Evolutionary conservation across 495 filamentous ascomycete genomes (phyloP).

Genomic region (Geopyxis carbonaria): DNA sequence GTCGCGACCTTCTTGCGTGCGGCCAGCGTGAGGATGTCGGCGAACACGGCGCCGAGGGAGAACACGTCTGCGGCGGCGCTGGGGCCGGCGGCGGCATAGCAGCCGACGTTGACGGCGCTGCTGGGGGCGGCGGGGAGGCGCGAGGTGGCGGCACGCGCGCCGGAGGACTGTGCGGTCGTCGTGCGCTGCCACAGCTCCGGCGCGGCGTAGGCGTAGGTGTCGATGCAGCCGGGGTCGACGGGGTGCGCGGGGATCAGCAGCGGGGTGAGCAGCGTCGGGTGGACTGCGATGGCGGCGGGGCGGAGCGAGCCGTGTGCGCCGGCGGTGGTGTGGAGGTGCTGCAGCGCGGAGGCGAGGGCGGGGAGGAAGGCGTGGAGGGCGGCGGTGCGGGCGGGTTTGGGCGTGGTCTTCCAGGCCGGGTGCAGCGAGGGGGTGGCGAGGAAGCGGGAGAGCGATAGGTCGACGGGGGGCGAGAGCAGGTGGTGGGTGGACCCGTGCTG

Average conservation of each 20-base stretch:
- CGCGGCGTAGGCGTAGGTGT: conserved; percentile 74
- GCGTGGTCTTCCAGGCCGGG: too few species aligned
- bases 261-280: conserved; percentile 50
- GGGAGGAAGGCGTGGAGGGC: conserved; percentile 59
- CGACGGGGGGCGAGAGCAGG: conserved; percentile 56
- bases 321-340: conserved; percentile 56
- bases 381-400: too few species aligned
- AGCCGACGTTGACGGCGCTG: conserved; percentile 10
- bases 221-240: conserved; percentile 51
- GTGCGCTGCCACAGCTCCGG: conserved; percentile 52
- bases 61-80: conserved; percentile 42
- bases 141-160: background rate
- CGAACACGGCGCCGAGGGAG: conserved; percentile 53
- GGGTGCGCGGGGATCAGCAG: conserved; percentile 39
- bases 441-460: conserved; percentile 63
- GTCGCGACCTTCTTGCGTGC: conserved; percentile 53
- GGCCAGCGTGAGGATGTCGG: conserved; percentile 53
- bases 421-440: conserved; percentile 47
- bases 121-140: conserved; percentile 7
- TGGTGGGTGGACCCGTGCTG: conserved; percentile 55
- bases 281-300: conserved; percentile 66
- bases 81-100: conserved; percentile 7
- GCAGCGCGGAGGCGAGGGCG: conserved; percentile 45
- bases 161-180: conserved; percentile 12
- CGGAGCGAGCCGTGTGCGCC: conserved; percentile 64